Percentiles rank a stretch among this genome's conserved stretches.
phyloP scores from a whole-genome alignment of 495 filamentous ascomycete species.

The Xylaria castorea region DNA sequence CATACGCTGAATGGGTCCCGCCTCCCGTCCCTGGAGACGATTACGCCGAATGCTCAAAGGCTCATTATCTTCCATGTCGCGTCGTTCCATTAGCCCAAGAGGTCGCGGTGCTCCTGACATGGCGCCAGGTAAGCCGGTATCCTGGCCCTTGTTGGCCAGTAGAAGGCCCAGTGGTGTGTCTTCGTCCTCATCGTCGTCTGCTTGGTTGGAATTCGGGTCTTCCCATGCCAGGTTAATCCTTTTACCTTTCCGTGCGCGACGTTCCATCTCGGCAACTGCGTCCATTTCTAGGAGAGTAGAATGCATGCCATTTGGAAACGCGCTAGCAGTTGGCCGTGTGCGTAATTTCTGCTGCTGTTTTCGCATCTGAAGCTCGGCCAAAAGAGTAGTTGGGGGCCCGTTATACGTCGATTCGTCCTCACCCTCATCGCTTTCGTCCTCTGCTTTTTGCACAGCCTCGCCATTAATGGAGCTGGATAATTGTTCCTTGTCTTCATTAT shows the following conservation, averaged over 20 bases:
- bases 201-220: conserved; percentile 55
- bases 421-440: conserved; percentile 47
- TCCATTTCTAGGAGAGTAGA: conserved; percentile 92
- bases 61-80: conserved; percentile 89
- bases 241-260: conserved; percentile 72
- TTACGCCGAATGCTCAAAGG: conserved; percentile 82
- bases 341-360: conserved; percentile 83
- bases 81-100: conserved; percentile 81
- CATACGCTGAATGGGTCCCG: conserved; percentile 48
- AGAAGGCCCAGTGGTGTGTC: conserved; percentile 89
- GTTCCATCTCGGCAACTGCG: conserved; percentile 86
- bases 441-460: conserved; percentile 47
- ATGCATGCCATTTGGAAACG: conserved; percentile 78
- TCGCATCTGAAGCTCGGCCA: conserved; percentile 89
- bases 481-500: conserved; percentile 42
- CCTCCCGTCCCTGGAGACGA: conserved; percentile 68
- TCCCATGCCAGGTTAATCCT: conserved; percentile 92
- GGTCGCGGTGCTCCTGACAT: conserved; percentile 65
- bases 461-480: conserved; percentile 37
- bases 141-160: conserved; percentile 65
- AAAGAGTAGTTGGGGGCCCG: conserved; percentile 83
- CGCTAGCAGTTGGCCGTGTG: conserved; percentile 68
- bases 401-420: conserved; percentile 56
- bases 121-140: conserved; percentile 60
- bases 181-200: conserved; percentile 60